Conservation (phyloP, 2,329 filamentous ascomycete species). For the Cytospora piceae region DNA sequence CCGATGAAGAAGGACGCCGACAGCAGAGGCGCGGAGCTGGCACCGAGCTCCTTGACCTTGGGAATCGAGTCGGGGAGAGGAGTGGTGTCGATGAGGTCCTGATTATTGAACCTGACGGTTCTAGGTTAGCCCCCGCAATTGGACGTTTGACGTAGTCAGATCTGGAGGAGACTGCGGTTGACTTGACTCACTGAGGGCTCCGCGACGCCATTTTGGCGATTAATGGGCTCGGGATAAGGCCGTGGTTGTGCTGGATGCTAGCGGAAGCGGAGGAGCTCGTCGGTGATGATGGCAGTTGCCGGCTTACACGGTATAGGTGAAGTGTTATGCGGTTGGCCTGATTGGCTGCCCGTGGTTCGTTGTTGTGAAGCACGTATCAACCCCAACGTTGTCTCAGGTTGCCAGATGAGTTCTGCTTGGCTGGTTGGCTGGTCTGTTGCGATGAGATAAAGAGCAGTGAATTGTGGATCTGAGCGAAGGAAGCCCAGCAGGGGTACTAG, state of each 20-base stretch:
- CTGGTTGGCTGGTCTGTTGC: not conserved
- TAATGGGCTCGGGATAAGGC: constrained; percentile 37
- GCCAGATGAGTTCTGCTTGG: not conserved
- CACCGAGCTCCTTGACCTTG: constrained; percentile 89
- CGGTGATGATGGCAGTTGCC: not conserved
- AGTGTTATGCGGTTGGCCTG: not conserved
- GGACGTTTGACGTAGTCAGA: constrained; percentile 1
- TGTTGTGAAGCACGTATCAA: constrained; percentile 1
- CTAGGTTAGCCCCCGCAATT: constrained; percentile 20
- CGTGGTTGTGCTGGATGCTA: constrained; percentile 19
- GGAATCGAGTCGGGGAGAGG: constrained; percentile 92
- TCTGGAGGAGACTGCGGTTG: not conserved
- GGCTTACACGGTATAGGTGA: not conserved
- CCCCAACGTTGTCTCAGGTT: not conserved
- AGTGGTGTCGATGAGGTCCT: constrained; percentile 92
- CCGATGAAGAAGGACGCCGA: constrained; percentile 97
- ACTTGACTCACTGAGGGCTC: constrained; percentile 57
- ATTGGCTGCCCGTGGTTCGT: constrained; percentile 4
- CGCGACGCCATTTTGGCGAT: constrained; percentile 61
- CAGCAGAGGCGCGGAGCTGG: constrained; percentile 87
- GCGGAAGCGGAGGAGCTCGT: not conserved
- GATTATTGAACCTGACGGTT: constrained; percentile 81
- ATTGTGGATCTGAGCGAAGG: no score
- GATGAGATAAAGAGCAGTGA: not conserved
- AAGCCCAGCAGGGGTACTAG: not conserved